Evolutionary conservation across 805 yeast species (phyloP).

Genomic region (Clavispora phyllophila): DNA sequence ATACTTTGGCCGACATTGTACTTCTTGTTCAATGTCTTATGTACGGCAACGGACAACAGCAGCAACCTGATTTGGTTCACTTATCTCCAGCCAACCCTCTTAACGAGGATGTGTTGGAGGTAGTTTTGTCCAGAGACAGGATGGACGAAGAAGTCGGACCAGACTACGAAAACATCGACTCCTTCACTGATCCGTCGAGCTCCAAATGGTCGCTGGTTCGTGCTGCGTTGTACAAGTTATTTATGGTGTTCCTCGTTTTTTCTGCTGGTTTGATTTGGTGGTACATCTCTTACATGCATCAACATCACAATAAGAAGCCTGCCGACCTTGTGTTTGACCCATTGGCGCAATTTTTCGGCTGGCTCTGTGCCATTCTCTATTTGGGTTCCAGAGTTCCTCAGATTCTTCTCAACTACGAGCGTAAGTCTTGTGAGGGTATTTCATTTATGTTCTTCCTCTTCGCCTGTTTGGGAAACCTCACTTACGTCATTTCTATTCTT

Average conservation of each 20-base stretch:
- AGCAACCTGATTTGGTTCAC: conserved; percentile 65
- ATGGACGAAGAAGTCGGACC: conserved; percentile 13
- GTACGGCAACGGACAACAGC: conserved; percentile 56
- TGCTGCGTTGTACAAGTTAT: conserved; percentile 24
- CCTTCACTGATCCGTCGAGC: conserved; percentile 1
- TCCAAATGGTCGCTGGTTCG: conserved; percentile 16
- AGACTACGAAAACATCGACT: conserved; percentile 21
- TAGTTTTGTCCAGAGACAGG: conserved; percentile 46
- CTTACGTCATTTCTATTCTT: conserved; percentile 83
- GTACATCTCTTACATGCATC: conserved; percentile 58
- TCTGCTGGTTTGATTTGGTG: conserved; percentile 84
- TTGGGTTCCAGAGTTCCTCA: conserved; percentile 92
- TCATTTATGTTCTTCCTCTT: conserved; percentile 89
- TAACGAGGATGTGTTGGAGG: conserved; percentile 61
- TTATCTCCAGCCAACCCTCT: conserved; percentile 87
- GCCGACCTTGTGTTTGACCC: conserved; percentile 58
- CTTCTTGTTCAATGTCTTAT: conserved; percentile 77
- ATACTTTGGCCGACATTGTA: conserved; percentile 85
- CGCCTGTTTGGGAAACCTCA: conserved; percentile 91
- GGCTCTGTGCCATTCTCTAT: conserved; percentile 68
- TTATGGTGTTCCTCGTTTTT: conserved; percentile 64
- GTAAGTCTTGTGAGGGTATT: conserved; percentile 93
- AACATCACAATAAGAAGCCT: conserved; percentile 30
- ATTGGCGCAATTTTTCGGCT: conserved; percentile 84
- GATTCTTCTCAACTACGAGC: conserved; percentile 72